Conservation (phyloP, 345 rosid genomes). For the Orychophragmus violaceus region DNA sequence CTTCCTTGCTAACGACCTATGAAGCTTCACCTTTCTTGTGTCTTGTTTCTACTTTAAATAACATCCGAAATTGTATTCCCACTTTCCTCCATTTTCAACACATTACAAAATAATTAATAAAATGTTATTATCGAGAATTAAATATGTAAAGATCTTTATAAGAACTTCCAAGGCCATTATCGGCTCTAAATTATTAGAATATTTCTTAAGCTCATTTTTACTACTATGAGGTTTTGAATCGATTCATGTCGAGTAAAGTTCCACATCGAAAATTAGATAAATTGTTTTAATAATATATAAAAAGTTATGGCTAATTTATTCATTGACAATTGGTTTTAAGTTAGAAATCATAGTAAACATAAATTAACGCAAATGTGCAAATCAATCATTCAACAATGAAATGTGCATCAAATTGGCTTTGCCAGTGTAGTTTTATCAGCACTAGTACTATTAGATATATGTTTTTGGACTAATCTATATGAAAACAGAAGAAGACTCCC, state of each 20-base stretch:
- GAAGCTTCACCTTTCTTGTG: constrained; percentile 17
- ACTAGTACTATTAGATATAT: too few relatives aligned
- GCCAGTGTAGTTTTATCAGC: too few relatives aligned
- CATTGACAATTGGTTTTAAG: too few relatives aligned
- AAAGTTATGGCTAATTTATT: too few relatives aligned
- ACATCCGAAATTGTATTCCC: constrained; percentile 13
- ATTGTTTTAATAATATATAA: too few relatives aligned
- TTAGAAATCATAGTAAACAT: too few relatives aligned
- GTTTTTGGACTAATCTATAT: not conserved
- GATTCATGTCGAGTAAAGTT: too few relatives aligned
- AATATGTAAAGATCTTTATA: constrained; percentile 17
- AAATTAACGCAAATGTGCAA: too few relatives aligned
- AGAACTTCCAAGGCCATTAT: constrained; percentile 15
- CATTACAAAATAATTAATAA: not conserved
- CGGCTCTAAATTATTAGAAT: not conserved
- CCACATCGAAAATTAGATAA: too few relatives aligned
- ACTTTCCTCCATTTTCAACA: constrained; percentile 21
- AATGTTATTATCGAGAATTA: not conserved
- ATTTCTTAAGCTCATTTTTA: not conserved
- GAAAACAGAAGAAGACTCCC: not conserved
- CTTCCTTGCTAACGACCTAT: constrained; percentile 22
- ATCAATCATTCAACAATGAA: not conserved
- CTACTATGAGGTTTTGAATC: too few relatives aligned
- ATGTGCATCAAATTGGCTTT: not conserved
- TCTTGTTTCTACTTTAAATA: constrained; percentile 34